Evolutionary conservation across 2,329 filamentous ascomycete species (phyloP).

Genomic region (Cercospora sesami): DNA sequence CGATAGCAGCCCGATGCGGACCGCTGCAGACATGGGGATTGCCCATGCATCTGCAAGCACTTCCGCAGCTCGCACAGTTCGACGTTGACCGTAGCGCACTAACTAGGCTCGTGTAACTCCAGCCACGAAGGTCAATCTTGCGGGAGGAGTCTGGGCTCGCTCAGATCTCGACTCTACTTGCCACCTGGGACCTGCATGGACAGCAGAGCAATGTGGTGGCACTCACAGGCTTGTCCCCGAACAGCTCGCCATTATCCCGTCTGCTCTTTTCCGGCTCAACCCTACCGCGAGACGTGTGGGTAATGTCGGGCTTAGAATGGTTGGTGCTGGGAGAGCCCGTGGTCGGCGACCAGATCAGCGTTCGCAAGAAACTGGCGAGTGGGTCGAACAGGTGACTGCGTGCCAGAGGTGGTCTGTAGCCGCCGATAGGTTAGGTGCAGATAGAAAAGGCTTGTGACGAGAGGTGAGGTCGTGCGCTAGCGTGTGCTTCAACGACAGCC

Average conservation of each 20-base stretch:
- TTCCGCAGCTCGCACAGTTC: conserved; percentile 17
- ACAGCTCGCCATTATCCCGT: background rate
- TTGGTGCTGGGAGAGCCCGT: conserved; percentile 10
- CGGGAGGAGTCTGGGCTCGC: conserved; percentile 5
- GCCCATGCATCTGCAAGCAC: conserved; percentile 22
- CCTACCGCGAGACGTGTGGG: background rate
- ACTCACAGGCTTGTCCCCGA: background rate
- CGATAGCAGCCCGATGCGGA: conserved; percentile 30
- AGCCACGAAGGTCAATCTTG: conserved; percentile 12
- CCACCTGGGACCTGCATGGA: conserved; percentile 17
- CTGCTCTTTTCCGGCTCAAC: background rate
- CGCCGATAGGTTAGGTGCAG: conserved; percentile 25
- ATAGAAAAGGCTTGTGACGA: conserved; percentile 16
- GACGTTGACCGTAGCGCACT: conserved; percentile 5
- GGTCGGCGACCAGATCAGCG: conserved; percentile 9
- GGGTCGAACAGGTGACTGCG: conserved; percentile 27
- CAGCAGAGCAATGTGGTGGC: background rate
- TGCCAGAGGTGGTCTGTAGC: conserved; percentile 16
- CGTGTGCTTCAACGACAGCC: background rate
- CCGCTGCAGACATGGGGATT: conserved; percentile 28
- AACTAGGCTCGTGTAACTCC: conserved; percentile 4
- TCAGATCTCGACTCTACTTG: conserved; percentile 2
- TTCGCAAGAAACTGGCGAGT: conserved; percentile 19
- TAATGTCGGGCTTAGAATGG: background rate
- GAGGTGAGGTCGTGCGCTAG: conserved; percentile 10